A percentile compares a stretch with the other conserved stretches of the same genome.
These are phyloP conservation scores for Serendipita vermifera DNA, from an alignment of 768 basidiomycete genomes.

Conservation along the genomic window DNA sequence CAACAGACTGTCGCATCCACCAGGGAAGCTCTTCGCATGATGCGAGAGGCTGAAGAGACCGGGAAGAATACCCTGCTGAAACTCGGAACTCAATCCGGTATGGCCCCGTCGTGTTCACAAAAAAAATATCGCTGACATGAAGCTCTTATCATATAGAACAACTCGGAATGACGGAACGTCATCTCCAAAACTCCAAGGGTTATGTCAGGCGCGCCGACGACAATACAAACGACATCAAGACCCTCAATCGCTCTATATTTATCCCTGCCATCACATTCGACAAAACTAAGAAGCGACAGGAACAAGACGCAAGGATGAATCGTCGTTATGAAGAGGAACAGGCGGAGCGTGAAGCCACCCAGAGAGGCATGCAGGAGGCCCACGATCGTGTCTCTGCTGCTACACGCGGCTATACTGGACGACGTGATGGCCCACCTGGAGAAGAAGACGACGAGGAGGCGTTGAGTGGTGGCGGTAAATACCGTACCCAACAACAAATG, in stretches of 20 bases:
- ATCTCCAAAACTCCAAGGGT: constrained; percentile 84
- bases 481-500: constrained; percentile 39
- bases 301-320: constrained; percentile 72
- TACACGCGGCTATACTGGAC: constrained; percentile 37
- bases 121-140: neutral
- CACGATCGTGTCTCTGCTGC: constrained; percentile 77
- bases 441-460: constrained; percentile 34
- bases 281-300: constrained; percentile 80
- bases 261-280: constrained; percentile 84
- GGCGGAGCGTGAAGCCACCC: constrained; percentile 66
- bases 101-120: constrained; percentile 17
- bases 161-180: constrained; percentile 87
- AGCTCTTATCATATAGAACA: constrained; percentile 40
- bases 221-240: constrained; percentile 83
- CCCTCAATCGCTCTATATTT: constrained; percentile 92
- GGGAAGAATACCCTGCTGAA: constrained; percentile 70
- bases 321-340: constrained; percentile 81
- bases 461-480: constrained; percentile 28
- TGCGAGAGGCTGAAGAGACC: constrained; percentile 94
- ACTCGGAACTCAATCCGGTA: constrained; percentile 90
- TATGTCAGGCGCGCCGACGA: constrained; percentile 83
- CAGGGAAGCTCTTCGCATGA: constrained; percentile 83
- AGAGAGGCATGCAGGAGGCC: constrained; percentile 74
- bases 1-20: constrained; percentile 85
- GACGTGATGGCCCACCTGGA: constrained; percentile 16